Percentiles rank a stretch among this genome's conserved stretches.
Conservation (phyloP, 2,329 filamentous ascomycete species). For the Orbilia oligospora region DNA sequence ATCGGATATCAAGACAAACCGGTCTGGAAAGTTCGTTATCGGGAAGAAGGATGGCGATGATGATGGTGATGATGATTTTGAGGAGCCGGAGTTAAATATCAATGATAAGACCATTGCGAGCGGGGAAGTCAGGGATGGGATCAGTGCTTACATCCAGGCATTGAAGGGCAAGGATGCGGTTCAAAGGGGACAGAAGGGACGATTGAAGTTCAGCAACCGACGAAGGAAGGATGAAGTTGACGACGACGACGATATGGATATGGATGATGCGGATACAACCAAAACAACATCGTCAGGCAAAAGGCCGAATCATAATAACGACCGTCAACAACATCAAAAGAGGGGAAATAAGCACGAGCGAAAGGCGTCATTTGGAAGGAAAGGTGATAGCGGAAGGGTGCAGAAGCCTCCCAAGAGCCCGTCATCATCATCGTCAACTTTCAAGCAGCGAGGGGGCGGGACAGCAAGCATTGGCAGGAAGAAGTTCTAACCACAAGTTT, state of each 20-base stretch:
- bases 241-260: conserved; percentile 67
- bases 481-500: conserved; percentile 37
- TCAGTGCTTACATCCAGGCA: conserved; percentile 79
- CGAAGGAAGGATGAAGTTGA: conserved; percentile 69
- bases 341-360: conserved; percentile 58
- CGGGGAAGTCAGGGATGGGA: conserved; percentile 71
- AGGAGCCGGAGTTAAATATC: conserved; percentile 77
- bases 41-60: conserved; percentile 72
- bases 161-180: conserved; percentile 78
- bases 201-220: conserved; percentile 80
- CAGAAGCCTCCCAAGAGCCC: conserved; percentile 59
- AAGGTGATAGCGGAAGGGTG: conserved; percentile 54
- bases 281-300: conserved; percentile 65
- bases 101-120: conserved; percentile 68
- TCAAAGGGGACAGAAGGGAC: conserved; percentile 76
- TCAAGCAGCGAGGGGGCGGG: conserved; percentile 58
- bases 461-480: conserved; percentile 60
- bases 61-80: conserved; percentile 67
- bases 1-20: conserved; percentile 77
- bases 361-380: conserved; percentile 61
- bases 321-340: conserved; percentile 57
- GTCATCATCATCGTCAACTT: conserved; percentile 30
- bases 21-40: conserved; percentile 85
- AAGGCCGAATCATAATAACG: conserved; percentile 28
- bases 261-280: conserved; percentile 71